These are phyloP conservation scores for Axilococcus clingmanii DNA, from an alignment of 139 green algal genomes.

Conservation along the genomic window DNA sequence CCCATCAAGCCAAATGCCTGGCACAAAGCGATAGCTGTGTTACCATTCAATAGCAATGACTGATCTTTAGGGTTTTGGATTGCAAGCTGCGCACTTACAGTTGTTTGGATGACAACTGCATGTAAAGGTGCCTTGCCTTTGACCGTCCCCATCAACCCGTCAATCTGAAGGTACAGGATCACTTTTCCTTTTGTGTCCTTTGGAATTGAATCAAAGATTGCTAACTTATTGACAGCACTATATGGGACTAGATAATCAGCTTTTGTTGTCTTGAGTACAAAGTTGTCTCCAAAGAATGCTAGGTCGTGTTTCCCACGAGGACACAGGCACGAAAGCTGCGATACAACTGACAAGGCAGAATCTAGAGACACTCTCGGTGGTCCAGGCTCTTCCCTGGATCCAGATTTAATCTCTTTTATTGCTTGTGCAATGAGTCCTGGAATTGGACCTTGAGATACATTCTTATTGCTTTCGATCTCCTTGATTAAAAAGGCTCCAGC, in stretches of 20 bases:
- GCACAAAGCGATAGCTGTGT: slow-evolving; percentile 22
- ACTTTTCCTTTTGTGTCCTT: slow-evolving; percentile 24
- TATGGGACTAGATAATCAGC: slow-evolving; percentile 11
- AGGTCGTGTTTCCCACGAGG: slow-evolving; percentile 26
- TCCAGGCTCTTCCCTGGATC: too few species aligned
- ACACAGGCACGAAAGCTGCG: neutral
- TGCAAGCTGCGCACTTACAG: slow-evolving; percentile 8
- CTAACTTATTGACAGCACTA: slow-evolving; percentile 11
- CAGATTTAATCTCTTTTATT: too few species aligned
- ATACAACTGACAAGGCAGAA: neutral
- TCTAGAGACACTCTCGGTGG: too few species aligned
- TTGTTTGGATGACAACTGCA: slow-evolving; percentile 15
- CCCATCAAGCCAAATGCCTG: slow-evolving; percentile 14
- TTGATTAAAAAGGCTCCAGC: too few species aligned
- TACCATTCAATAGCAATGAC: slow-evolving; percentile 3
- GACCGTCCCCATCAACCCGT: slow-evolving; percentile 8
- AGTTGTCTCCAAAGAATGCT: slow-evolving; percentile 14
- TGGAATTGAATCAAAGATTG: slow-evolving; percentile 23
- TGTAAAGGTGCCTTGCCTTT: slow-evolving; percentile 20
- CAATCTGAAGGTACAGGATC: slow-evolving; percentile 14
- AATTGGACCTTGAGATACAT: too few species aligned
- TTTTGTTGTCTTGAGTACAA: slow-evolving; percentile 22
- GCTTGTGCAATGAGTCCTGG: too few species aligned
- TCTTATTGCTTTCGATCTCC: too few species aligned
- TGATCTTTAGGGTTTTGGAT: slow-evolving; percentile 6